Base-by-base conservation (phyloP, 1,139 yeast genomes). In the Yamadazyma sp. region DNA sequence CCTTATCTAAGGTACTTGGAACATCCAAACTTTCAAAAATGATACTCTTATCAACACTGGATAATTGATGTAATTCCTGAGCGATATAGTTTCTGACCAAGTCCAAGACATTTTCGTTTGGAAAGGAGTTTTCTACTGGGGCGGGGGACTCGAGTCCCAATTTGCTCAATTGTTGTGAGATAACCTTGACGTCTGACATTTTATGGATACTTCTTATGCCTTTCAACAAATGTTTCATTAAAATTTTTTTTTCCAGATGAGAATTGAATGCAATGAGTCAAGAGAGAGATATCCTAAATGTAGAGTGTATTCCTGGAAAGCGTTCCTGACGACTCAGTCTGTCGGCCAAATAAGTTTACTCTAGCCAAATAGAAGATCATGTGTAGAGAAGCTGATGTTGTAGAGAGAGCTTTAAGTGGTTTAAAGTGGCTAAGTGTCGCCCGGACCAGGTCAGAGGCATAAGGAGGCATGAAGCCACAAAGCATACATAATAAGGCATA, bases 11-110 rank as follows among this genome's bases (percentile, higher is more conserved):
- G 33, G 90, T 82, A 48, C 78, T 73, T 28, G 97, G 89, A 71
- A 94, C 80, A 64, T 92, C 97, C 56, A 92, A 76, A 33, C 96
- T 89, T 44, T 89, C 86, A 64, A 76, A 88, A 47, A 90, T 86
- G 36, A 86, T 62, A 10, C 70, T 67, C 44, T 76, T 69, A 44
- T 83, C 84, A 33, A 89, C 95, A 24, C 82, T 82, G 15, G 95
- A 73, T 50, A 94, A 71, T 47, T 75, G 70, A 46, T 86, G 73
- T 46, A 92, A 75, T 61, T 90, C 92, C 44, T 78, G 76, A 35
- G 96, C 70, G 59, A 94, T 87, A 64, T 87, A 89, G 61, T 89
- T 86, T 72, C 97, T 86, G 73, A 85, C 80, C 30, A 87, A 72
- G 56, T 89, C 97, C 46, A 82, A 78, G 5, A 89, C 81, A 61